These are phyloP conservation scores for Penstemon newberryi DNA, from an alignment of 257 asterid species.

Conservation along the genomic window DNA sequence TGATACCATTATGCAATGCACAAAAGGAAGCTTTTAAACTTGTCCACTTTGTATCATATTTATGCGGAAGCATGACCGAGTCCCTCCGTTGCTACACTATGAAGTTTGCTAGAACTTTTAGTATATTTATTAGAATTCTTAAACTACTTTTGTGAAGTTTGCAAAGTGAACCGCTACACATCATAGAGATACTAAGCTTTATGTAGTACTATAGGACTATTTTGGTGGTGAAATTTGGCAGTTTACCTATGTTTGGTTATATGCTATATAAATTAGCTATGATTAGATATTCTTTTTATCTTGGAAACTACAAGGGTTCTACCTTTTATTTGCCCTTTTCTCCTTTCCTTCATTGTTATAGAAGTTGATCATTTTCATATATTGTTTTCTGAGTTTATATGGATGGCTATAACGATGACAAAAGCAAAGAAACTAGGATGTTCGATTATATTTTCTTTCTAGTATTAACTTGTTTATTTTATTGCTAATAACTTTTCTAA, in stretches of 20 bases:
- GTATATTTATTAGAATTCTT: not conserved
- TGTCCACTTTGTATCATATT: no score
- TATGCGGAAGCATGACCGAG: not conserved
- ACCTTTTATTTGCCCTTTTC: not conserved
- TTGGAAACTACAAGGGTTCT: not conserved
- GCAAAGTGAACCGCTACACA: slow-evolving; percentile 14
- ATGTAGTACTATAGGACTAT: not conserved
- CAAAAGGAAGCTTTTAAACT: not conserved
- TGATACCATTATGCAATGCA: not conserved
- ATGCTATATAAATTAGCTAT: no score
- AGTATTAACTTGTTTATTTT: not conserved
- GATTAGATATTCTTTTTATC: no score
- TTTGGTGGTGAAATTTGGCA: not conserved
- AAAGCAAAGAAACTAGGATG: not conserved
- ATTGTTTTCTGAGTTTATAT: not conserved
- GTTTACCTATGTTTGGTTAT: not conserved
- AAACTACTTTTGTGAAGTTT: not conserved
- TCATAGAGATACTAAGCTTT: slow-evolving; percentile 9
- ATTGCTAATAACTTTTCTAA: slow-evolving; percentile 5
- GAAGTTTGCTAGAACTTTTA: not conserved
- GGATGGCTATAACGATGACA: not conserved
- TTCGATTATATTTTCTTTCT: slow-evolving; percentile 17
- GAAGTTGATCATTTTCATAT: not conserved
- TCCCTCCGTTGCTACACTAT: no score
- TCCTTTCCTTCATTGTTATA: not conserved